Base-by-base conservation (phyloP, 2,329 filamentous ascomycete genomes). In the Talaromyces islandicus region DNA sequence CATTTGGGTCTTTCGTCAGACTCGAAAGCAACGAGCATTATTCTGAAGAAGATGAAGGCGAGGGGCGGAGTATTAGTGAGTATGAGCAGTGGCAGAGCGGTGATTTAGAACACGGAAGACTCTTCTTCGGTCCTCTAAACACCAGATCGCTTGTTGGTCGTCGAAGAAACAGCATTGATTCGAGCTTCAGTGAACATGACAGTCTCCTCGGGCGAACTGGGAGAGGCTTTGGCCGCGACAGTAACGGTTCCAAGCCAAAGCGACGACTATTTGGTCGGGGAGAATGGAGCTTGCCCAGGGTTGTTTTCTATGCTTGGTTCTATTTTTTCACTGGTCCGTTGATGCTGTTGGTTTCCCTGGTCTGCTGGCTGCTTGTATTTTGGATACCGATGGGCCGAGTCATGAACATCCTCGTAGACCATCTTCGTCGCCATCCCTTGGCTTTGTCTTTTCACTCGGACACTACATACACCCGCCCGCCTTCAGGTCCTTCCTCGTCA, bases 71-170 rank as follows among this genome's bases (percentile, higher is more conserved):
- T 77, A 97, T 99, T 70, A 95, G 91, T 69, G 94, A 99, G 78
- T 99, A 99, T 72, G 94, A 99, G 74, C 92, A 96, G 76, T 99
- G 94, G 94, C 94, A 99, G 77, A 97, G 87, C 71, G 94, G 94
- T 56, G 94, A 99, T 70, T 84, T 99, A 35, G 94, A 99, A 75
- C 92, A 97, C 73, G 94, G 94, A 3, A 85, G 93, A 35, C 83
- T 99, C 2, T 97, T 99, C 79, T 99, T 99, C 73, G 95, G 94
- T 0, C 94, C 94, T 3, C 85, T 78, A 29, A 77, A 85, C 62
- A 87, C 83, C 66, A 85, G 90, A 57, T 95, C 92, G 7, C 86
- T 97, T 56, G 81, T 97, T 48, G 94, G 93, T 24, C 88, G 91
- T 52, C 90, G 92, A 62, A 85, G 94, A 70, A 87, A 91, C 69